phyloP scores from a whole-genome alignment of 163 green algal species.

The Volvox carteri region DNA sequence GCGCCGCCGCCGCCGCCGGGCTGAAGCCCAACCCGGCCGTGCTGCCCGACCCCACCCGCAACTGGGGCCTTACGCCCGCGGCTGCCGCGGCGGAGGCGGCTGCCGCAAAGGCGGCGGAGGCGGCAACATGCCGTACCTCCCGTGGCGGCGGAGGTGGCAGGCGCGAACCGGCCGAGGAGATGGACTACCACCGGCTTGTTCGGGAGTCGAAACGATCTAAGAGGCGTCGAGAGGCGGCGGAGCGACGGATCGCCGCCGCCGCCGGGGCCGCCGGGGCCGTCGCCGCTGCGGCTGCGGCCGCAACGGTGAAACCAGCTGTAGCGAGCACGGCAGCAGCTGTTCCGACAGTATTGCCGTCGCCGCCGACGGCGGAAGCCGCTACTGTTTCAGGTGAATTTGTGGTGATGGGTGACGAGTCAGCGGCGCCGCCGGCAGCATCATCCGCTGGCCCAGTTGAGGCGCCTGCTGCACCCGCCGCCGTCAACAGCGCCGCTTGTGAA shows the following conservation, averaged over 20 bases:
- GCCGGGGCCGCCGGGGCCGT: no score
- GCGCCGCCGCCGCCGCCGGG: slow-evolving; percentile 47
- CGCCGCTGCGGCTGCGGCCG: no score
- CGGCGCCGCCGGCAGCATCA: no score
- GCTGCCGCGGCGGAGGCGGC: neutral
- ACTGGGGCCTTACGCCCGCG: neutral
- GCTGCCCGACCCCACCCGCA: slow-evolving; percentile 6
- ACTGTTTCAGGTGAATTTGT: neutral
- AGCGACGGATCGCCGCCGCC: neutral
- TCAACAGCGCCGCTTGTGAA: neutral
- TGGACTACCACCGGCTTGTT: no score
- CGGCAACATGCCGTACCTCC: neutral
- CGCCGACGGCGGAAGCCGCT: neutral
- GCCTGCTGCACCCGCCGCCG: neutral
- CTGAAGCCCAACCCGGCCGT: slow-evolving; percentile 34
- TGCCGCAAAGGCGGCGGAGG: neutral
- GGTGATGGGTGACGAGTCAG: no score
- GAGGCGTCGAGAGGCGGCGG: neutral
- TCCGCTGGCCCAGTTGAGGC: no score
- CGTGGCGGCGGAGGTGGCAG: no score
- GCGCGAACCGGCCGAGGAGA: no score
- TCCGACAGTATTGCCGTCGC: neutral
- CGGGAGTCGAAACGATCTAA: neutral
- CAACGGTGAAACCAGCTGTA: no score
- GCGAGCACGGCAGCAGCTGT: neutral